Base-by-base conservation (phyloP, 441 rosid genomes). In the Macaranga tanarius region DNA sequence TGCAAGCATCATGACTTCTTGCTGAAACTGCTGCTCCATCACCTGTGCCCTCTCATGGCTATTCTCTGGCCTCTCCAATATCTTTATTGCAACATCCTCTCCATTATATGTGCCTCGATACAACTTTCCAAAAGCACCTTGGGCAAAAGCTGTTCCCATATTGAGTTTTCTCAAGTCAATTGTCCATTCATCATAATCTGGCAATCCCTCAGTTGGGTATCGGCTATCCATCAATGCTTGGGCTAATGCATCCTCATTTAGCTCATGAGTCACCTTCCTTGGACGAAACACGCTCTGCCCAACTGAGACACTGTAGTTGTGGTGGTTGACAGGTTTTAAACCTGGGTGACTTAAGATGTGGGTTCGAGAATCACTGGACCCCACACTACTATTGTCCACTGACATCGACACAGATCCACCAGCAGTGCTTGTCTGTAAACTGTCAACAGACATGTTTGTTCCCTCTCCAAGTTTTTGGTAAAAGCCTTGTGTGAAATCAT, bases 1-100 rank as follows among this genome's bases (percentile, higher is more conserved):
- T 11, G 98, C 89, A 71, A 94, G 90, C 98, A 94, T 94, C 87
- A 86, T 92, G 48, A 94, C 96, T 76, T 94, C 97, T 79, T 93
- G 98, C 86, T 92, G 96, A 81, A 94, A 94, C 79, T 94, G 98
- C 82, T 94, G 98, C 67, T 94, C 98, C 84, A 90, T 91, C 71
- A 86, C 84, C 75, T 90, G 95, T 5, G 92, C 95, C 72, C 61
- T 90, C 64, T 90, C 99, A 0, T 76, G 89, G 73, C 80, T 83
- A 69, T 80, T 86, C 68, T 81, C 92, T 2, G 96, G 97, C 84
- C 97, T 92, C 86, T 92, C 97, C 51, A 92, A 80, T 64, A 94
- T 86, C 89, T 92, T 94, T 75, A 92, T 90, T 0, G 97, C 99
- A 67, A 92, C 96, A 70, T 94, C 93, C 66, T 94, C 97, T 17